phyloP scores from a whole-genome alignment of 768 basidiomycete species.

The Asterophora lycoperdoides region DNA sequence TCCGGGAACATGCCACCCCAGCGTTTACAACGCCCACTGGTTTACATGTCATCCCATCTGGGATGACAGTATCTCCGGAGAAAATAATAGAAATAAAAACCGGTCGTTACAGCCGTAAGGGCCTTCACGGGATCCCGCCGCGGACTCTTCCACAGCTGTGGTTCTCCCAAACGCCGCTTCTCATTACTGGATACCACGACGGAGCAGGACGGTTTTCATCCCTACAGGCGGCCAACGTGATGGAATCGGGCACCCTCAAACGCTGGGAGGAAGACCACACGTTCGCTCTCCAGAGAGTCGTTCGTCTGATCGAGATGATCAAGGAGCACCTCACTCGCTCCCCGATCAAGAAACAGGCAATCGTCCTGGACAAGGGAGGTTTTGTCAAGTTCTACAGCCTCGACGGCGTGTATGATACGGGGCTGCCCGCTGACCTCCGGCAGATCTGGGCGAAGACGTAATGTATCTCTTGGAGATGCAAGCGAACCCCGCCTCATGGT shows the following conservation, averaged over 20 bases:
- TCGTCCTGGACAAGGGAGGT: conserved; percentile 5
- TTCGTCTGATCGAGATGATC: conserved; percentile 17
- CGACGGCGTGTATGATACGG: conserved; percentile 7
- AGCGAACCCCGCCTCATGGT: background rate
- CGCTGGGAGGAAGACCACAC: conserved; percentile 15
- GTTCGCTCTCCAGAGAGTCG: conserved; percentile 10
- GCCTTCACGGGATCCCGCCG: background rate
- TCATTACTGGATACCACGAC: conserved; percentile 18
- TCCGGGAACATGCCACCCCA: background rate
- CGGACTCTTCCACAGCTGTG: conserved; percentile 16
- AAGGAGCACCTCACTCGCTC: conserved; percentile 9
- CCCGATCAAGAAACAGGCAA: conserved; percentile 12
- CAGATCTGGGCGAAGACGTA: conserved; percentile 3
- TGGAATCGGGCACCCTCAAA: conserved; percentile 6
- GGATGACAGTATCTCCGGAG: conserved; percentile 10
- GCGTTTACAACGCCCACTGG: conserved; percentile 8
- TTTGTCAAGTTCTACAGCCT: conserved; percentile 11
- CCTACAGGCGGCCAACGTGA: conserved; percentile 5
- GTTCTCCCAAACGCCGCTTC: conserved; percentile 20
- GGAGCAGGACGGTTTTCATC: conserved; percentile 14
- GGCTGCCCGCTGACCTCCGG: conserved; percentile 13
- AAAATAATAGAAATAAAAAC: conserved; percentile 19
- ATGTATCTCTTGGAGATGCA: background rate
- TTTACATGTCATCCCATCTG: conserved; percentile 8
- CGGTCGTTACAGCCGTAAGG: conserved; percentile 1